Conservation (phyloP, 768 basidiomycete genomes). For the Gloeopeniophorella convolvens region DNA sequence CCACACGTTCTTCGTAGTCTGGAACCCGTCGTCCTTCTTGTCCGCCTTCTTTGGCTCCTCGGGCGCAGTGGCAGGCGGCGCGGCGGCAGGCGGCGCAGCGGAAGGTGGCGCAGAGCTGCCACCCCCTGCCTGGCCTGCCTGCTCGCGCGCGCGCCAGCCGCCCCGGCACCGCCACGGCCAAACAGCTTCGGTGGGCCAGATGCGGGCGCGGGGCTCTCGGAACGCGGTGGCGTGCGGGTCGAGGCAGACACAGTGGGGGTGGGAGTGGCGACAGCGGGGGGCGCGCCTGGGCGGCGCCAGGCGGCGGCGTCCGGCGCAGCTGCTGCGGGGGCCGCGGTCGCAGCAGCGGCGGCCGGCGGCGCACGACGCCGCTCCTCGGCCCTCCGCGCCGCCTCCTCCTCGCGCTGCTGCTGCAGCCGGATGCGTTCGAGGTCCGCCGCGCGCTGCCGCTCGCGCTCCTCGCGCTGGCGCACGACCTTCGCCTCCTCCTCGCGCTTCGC, state of each 20-base stretch:
- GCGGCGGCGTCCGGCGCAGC: constrained; percentile 35
- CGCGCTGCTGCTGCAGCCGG: constrained; percentile 54
- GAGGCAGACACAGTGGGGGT: constrained; percentile 22
- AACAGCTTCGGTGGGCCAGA: constrained; percentile 25
- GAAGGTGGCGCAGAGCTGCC: constrained; percentile 45
- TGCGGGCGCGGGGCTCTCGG: constrained; percentile 45
- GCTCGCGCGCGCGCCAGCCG: constrained; percentile 62
- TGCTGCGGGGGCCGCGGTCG: constrained; percentile 25
- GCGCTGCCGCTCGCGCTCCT: constrained; percentile 45
- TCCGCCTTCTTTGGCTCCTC: constrained; percentile 32
- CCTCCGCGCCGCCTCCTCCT: constrained; percentile 46
- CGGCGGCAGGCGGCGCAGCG: constrained; percentile 34
- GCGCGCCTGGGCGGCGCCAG: constrained; percentile 20
- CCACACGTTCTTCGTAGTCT: constrained; percentile 46
- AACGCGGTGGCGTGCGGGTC: constrained; percentile 36
- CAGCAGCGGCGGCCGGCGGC: constrained; percentile 30
- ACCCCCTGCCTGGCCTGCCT: constrained; percentile 59
- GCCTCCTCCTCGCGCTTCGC: constrained; percentile 59
- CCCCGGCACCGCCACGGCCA: constrained; percentile 27
- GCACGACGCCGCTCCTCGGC: constrained; percentile 34
- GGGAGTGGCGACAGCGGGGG: constrained; percentile 4
- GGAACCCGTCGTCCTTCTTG: constrained; percentile 63
- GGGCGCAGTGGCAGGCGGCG: constrained; percentile 3
- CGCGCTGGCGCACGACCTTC: constrained; percentile 42
- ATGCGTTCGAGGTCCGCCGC: constrained; percentile 48